phyloP scores from a whole-genome alignment of 1,139 yeast species.

The Trichomonascaceae sp. region DNA sequence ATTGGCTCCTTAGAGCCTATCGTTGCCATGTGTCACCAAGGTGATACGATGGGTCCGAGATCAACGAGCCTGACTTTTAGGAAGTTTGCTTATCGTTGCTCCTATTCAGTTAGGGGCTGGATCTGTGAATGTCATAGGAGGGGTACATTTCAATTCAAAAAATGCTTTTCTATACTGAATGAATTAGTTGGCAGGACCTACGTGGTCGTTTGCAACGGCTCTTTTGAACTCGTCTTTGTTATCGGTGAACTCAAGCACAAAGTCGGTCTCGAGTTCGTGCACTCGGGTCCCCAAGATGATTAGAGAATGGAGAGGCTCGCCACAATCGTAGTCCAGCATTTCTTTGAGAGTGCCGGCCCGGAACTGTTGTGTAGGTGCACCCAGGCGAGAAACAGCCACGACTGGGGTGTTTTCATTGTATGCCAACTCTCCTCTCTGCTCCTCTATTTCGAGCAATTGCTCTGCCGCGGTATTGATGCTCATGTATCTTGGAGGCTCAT shows the following conservation, averaged over 20 bases:
- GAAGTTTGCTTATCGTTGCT: conserved; percentile 25
- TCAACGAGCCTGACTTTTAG: conserved; percentile 27
- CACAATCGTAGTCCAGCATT: conserved; percentile 70
- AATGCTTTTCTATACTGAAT: neutral
- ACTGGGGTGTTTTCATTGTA: conserved; percentile 84
- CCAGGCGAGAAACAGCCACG: conserved; percentile 83
- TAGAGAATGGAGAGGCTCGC: conserved; percentile 88
- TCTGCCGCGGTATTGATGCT: conserved; percentile 76
- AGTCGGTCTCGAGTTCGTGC: conserved; percentile 86
- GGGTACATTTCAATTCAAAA: conserved; percentile 21
- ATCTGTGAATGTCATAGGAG: conserved; percentile 27
- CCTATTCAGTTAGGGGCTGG: conserved; percentile 23
- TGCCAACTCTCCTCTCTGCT: conserved; percentile 45
- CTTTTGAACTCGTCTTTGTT: conserved; percentile 46
- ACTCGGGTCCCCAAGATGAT: conserved; percentile 87
- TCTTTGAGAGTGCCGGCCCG: conserved; percentile 68
- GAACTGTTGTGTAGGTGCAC: conserved; percentile 71
- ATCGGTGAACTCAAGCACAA: conserved; percentile 61
- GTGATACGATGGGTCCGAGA: conserved; percentile 25
- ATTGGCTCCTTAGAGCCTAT: conserved; percentile 18
- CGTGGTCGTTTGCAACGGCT: conserved; percentile 48
- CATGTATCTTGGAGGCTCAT: conserved; percentile 97
- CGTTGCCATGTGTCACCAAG: conserved; percentile 26
- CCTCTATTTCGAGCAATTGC: conserved; percentile 81
- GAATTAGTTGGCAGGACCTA: neutral